phyloP scores from a whole-genome alignment of 2,329 filamentous ascomycete species.

The Myriosclerotinia scirpicola region DNA sequence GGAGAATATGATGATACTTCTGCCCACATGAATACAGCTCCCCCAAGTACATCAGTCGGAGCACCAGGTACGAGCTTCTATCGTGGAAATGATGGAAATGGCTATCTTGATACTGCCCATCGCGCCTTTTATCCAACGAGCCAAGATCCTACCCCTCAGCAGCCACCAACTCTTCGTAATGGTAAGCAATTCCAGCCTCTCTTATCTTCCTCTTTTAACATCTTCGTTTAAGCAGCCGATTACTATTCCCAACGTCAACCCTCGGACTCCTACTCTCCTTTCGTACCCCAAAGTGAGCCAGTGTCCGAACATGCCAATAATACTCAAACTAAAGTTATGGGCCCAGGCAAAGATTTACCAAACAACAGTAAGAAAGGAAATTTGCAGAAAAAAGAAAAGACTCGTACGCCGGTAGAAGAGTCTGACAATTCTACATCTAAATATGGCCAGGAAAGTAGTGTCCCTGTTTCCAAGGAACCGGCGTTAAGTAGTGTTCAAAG shows the following conservation, averaged over 20 bases:
- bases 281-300: constrained; percentile 28
- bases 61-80: constrained; percentile 30
- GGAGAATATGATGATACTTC: constrained; percentile 57
- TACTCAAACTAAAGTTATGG: constrained; percentile 6
- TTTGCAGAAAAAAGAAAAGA: constrained; percentile 1
- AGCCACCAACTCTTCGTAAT: constrained; percentile 24
- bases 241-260: constrained; percentile 32
- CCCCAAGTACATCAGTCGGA: constrained; percentile 24
- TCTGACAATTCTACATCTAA: background rate
- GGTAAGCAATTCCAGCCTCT: constrained; percentile 27
- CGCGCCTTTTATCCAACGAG: constrained; percentile 30
- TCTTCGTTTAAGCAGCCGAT: constrained; percentile 9
- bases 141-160: constrained; percentile 30
- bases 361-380: background rate
- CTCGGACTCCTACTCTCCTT: constrained; percentile 37
- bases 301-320: constrained; percentile 26
- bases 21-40: constrained; percentile 15
- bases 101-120: constrained; percentile 33
- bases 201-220: background rate
- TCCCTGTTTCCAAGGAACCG: background rate
- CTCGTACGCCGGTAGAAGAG: background rate
- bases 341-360: background rate
- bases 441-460: background rate
- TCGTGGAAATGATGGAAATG: constrained; percentile 38
- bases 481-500: background rate